Base-by-base conservation (phyloP, 2,329 filamentous ascomycete genomes). In the Nigrospora sphaerica region DNA sequence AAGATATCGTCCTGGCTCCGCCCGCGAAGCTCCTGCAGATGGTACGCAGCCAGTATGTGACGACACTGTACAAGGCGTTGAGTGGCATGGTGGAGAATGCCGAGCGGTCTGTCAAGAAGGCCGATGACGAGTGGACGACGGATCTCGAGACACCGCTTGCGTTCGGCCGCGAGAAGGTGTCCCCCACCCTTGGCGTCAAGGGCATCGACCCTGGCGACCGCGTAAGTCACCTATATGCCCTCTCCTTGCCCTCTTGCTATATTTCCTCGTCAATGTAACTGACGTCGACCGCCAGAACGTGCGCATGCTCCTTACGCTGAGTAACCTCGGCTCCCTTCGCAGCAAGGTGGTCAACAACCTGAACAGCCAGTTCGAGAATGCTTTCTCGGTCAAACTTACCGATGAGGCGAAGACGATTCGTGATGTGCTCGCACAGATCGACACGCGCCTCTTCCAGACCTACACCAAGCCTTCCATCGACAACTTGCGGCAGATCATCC, bases 51-150 rank as follows among this genome's bases (percentile, higher is more conserved):
- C 89, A 95, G 60, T 98, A 98, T 60, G 90, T 95, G 14, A 90
- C 86, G 7, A 95, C 91, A 48, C 71, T 98, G 38, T 97, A 97
- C 67, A 95, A 95, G 64, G 89, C 89, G 7, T 70, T 98, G 34
- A 95, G 88, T 57, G 93, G 92, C 18, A 92, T 98, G 82, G 90
- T 98, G 1, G 93, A 97, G 67, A 97, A 95, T 64, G 92, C 93
- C 3, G 90, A 97, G 67, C 81, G 82, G 47, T 78, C 83, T 3
- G 65, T 82, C 13, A 80, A 83, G 54, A 81, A 80, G 54, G 70
- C 79, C 1, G 81, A 85, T 39, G 77, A 81, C 49, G 77, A 81
- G 47, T 82, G 78, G 78, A 75, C 71, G 0, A 70, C 72, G 3
- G 72, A 75, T 14, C 56, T 62, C 16, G 74, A 77, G 13, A 61